These are phyloP conservation scores for Globisporangium okanoganense DNA, from an alignment of 352 stramenopile genomes.

Conservation along the genomic window DNA sequence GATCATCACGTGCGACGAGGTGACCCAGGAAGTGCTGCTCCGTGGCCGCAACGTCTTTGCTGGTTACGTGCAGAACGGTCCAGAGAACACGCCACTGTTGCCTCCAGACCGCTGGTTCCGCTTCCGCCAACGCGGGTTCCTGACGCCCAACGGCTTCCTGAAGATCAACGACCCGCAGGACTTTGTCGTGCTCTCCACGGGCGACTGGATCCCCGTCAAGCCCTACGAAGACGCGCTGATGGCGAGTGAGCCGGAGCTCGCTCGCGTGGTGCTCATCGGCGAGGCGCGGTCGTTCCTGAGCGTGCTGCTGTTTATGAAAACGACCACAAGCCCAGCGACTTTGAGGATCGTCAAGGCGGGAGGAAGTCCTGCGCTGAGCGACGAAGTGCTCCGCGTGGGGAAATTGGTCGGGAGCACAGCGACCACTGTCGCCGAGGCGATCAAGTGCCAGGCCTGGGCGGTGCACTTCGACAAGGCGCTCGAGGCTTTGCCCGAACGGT, in stretches of 20 bases:
- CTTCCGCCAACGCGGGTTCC: slow-evolving; percentile 50
- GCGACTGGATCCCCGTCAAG: slow-evolving; percentile 65
- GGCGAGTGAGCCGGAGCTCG: slow-evolving; percentile 48
- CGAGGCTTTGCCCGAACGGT: slow-evolving; percentile 38
- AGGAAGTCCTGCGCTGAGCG: slow-evolving; percentile 25
- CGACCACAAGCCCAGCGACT: slow-evolving; percentile 6
- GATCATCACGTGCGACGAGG: slow-evolving; percentile 56
- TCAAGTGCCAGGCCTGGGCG: slow-evolving; percentile 68
- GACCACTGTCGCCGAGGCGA: slow-evolving; percentile 54
- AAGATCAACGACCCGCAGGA: slow-evolving; percentile 63
- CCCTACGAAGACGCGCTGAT: slow-evolving; percentile 57
- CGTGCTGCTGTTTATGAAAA: slow-evolving; percentile 80
- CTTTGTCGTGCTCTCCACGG: slow-evolving; percentile 71
- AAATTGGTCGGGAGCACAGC: slow-evolving; percentile 32
- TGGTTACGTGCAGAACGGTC: slow-evolving; percentile 44
- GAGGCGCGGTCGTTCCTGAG: slow-evolving; percentile 68
- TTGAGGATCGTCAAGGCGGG: slow-evolving; percentile 16
- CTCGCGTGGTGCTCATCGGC: slow-evolving; percentile 63
- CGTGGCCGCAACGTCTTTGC: slow-evolving; percentile 70
- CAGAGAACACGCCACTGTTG: slow-evolving; percentile 16
- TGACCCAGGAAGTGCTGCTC: slow-evolving; percentile 56
- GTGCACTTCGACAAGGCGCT: slow-evolving; percentile 71
- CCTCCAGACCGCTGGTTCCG: slow-evolving; percentile 47
- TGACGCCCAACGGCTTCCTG: slow-evolving; percentile 71
- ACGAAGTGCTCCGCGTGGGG: slow-evolving; percentile 43